These are phyloP conservation scores for Backusella westeae DNA, from an alignment of 192 early-diverging fungal genomes.

Conservation along the genomic window DNA sequence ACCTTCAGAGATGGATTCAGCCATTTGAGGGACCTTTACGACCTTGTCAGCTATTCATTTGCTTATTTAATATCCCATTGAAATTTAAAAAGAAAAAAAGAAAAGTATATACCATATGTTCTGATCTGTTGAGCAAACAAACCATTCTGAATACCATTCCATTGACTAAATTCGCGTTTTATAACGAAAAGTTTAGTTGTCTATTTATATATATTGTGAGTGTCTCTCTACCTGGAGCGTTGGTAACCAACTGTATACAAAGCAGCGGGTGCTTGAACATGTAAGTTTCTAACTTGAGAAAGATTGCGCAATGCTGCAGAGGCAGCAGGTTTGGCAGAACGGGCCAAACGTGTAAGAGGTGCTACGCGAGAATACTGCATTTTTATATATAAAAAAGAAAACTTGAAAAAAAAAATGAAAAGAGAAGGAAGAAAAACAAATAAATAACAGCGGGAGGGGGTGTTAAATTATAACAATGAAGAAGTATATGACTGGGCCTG, in stretches of 20 bases:
- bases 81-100: background rate
- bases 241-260: constrained; percentile 15
- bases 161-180: background rate
- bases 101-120: constrained; percentile 9
- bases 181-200: background rate
- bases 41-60: constrained; percentile 67
- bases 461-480: background rate
- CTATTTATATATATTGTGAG: background rate
- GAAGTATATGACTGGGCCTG: background rate
- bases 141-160: background rate
- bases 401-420: background rate
- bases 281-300: constrained; percentile 20
- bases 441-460: background rate
- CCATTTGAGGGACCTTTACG: constrained; percentile 95
- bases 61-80: background rate
- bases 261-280: constrained; percentile 25
- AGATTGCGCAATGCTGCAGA: constrained; percentile 16
- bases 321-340: constrained; percentile 6
- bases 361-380: constrained; percentile 14
- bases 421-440: background rate
- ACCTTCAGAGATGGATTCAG: constrained; percentile 98
- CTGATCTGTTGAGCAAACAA: constrained; percentile 5
- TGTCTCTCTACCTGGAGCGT: constrained; percentile 22
- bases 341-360: background rate
- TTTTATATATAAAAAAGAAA: background rate